Percentiles rank a stretch among this genome's conserved stretches.
phyloP scores from a whole-genome alignment of 371 early-diverging fungal genomes.

The Mucor piriformis region DNA sequence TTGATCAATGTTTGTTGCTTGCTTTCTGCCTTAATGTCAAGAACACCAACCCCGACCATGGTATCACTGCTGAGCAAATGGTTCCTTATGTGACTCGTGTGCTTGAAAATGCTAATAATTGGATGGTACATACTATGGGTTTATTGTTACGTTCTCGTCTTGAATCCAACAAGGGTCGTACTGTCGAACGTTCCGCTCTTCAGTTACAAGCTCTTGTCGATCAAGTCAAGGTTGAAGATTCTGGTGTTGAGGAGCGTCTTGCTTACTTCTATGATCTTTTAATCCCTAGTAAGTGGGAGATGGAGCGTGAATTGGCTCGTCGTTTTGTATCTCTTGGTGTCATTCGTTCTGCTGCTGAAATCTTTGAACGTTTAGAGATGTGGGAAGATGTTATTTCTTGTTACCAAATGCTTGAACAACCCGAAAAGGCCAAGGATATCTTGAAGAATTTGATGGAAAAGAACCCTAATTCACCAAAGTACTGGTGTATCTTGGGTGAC shows the following conservation, averaged over 20 bases:
- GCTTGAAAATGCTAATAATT: conserved; percentile 91
- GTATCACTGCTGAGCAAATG: conserved; percentile 93
- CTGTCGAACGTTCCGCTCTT: conserved; percentile 88
- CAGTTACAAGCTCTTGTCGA: conserved; percentile 95
- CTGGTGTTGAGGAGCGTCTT: conserved; percentile 80
- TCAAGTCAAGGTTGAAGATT: conserved; percentile 80
- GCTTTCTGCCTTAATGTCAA: conserved; percentile 91
- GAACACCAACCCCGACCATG: conserved; percentile 91
- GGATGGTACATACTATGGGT: conserved; percentile 96
- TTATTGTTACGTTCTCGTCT: conserved; percentile 88
- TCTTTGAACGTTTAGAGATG: conserved; percentile 89
- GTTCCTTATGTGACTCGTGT: conserved; percentile 89
- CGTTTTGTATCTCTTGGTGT: conserved; percentile 86
- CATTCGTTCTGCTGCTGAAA: conserved; percentile 86
- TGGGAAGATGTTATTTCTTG: conserved; percentile 94
- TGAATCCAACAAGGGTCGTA: conserved; percentile 85
- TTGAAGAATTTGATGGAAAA: conserved; percentile 64
- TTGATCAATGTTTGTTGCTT: conserved; percentile 90
- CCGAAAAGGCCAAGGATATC: conserved; percentile 81
- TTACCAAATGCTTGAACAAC: conserved; percentile 81
- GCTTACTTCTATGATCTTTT: conserved; percentile 76
- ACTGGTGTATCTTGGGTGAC: conserved; percentile 90
- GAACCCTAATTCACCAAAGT: conserved; percentile 78
- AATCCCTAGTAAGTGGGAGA: conserved; percentile 91
- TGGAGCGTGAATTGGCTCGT: conserved; percentile 91